A percentile compares a stretch with the other conserved stretches of the same genome.
These are phyloP conservation scores for Neostapfia colusana DNA, from an alignment of 176 grass and related monocot species.

Conservation along the genomic window DNA sequence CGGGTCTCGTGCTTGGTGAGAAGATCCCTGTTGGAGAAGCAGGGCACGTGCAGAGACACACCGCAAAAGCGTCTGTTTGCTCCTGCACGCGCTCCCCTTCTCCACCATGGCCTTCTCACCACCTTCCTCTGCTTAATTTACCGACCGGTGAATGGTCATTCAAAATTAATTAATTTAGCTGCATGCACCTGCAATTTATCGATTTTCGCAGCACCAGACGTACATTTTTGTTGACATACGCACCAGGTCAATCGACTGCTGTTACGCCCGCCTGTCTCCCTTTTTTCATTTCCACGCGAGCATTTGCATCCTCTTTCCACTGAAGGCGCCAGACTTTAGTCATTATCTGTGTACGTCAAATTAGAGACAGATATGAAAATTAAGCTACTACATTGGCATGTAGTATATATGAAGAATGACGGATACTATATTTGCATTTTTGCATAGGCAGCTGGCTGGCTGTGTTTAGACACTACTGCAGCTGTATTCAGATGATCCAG, in stretches of 20 bases:
- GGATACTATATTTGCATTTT: too few species aligned
- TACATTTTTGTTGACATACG: neutral
- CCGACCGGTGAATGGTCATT: too few species aligned
- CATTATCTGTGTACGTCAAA: too few species aligned
- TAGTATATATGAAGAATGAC: too few species aligned
- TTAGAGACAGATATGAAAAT: too few species aligned
- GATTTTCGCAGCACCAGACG: neutral
- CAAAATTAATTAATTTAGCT: neutral
- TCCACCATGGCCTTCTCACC: conserved; percentile 90
- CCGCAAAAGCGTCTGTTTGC: neutral
- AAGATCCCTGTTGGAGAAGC: conserved; percentile 93
- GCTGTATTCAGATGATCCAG: too few species aligned
- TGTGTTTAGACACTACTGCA: too few species aligned
- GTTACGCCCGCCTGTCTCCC: neutral
- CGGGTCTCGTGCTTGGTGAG: conserved; percentile 40
- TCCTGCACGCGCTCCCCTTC: conserved; percentile 94
- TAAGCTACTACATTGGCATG: too few species aligned
- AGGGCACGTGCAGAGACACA: conserved; percentile 81
- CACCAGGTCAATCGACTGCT: neutral
- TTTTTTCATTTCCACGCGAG: neutral
- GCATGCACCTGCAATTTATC: neutral
- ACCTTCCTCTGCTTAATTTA: neutral
- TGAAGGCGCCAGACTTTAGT: neutral
- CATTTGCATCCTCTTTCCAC: neutral
- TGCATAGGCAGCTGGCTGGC: too few species aligned